phyloP scores from a whole-genome alignment of 257 asterid species.

The Nyctanthes arbortristis region DNA sequence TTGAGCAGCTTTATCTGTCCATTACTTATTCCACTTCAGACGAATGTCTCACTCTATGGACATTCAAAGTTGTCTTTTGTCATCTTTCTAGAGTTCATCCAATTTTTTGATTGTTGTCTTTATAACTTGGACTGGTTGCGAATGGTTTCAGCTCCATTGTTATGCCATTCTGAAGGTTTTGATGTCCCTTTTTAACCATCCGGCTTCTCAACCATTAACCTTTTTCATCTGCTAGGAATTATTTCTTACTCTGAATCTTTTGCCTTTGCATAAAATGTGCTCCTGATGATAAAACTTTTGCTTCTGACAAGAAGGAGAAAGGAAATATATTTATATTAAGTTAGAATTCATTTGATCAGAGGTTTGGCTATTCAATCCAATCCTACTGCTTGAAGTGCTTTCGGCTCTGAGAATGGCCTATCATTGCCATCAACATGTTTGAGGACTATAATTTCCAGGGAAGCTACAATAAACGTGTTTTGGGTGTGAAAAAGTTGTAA shows the following conservation, averaged over 20 bases:
- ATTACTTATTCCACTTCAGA: background rate
- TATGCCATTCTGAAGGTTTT: background rate
- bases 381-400: slow-evolving; percentile 17
- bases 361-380: slow-evolving; percentile 10
- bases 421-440: background rate
- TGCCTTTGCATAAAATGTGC: background rate
- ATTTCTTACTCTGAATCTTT: background rate
- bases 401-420: slow-evolving; percentile 8
- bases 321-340: background rate
- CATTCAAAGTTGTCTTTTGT: slow-evolving; percentile 12
- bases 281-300: slow-evolving; percentile 5
- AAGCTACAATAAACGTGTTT: slow-evolving; percentile 12
- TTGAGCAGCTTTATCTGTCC: slow-evolving; percentile 9
- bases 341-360: slow-evolving; percentile 11
- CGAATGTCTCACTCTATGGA: background rate
- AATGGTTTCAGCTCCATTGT: background rate
- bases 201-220: background rate
- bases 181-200: background rate
- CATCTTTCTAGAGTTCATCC: background rate
- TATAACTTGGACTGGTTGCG: background rate
- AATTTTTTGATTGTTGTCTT: background rate
- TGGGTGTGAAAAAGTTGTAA: slow-evolving; percentile 1
- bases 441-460: background rate
- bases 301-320: background rate
- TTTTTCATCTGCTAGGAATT: background rate